These are phyloP conservation scores for Penicillium digitatum DNA, from an alignment of 2,329 filamentous ascomycete species.

Conservation along the genomic window DNA sequence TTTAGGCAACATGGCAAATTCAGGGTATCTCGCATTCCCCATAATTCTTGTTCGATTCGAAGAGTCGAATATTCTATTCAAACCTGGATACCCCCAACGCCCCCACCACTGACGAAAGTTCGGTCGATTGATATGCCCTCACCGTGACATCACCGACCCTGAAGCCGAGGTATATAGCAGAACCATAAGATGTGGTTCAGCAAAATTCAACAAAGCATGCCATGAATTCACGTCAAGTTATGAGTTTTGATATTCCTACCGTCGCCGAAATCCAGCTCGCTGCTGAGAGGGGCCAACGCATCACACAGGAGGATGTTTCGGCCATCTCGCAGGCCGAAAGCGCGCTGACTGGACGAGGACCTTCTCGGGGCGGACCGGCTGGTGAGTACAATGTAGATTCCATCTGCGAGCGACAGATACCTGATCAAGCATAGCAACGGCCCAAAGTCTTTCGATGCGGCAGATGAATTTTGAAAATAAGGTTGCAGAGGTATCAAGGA, in stretches of 20 bases:
- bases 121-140: constrained; percentile 14
- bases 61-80: constrained; percentile 2
- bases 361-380: constrained; percentile 32
- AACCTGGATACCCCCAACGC: constrained; percentile 3
- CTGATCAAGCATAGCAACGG: constrained; percentile 24
- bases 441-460: constrained; percentile 32
- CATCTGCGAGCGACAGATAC: neutral
- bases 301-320: constrained; percentile 33
- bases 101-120: constrained; percentile 19
- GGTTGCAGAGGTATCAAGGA: constrained; percentile 30
- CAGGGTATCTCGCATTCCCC: neutral
- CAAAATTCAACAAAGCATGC: neutral
- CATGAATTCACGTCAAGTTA: neutral
- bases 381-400: constrained; percentile 18
- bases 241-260: constrained; percentile 27
- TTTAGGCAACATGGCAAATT: neutral
- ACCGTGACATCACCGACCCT: constrained; percentile 26
- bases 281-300: constrained; percentile 31
- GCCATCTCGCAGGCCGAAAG: constrained; percentile 33
- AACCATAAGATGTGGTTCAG: neutral
- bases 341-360: constrained; percentile 30
- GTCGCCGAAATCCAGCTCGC: constrained; percentile 32
- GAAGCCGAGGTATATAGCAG: constrained; percentile 10
- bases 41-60: neutral
- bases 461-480: constrained; percentile 36